Conservation (phyloP, 2,329 filamentous ascomycete species). For the Penicillium vulpinum region DNA sequence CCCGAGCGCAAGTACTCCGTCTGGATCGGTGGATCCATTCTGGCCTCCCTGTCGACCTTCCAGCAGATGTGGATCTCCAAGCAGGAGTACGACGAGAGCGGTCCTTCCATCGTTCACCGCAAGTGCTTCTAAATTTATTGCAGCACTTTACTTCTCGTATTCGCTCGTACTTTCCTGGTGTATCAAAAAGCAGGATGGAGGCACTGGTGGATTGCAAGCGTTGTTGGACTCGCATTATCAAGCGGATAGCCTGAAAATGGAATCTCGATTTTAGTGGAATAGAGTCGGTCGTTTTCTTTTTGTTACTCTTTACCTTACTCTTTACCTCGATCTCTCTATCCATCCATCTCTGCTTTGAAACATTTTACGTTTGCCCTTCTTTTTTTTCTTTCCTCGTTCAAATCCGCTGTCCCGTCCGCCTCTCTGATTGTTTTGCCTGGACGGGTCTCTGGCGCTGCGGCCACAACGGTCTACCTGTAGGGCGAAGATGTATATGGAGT, state of each 20-base stretch:
- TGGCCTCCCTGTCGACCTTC: slow-evolving; percentile 99
- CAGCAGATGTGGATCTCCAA: slow-evolving; percentile 99
- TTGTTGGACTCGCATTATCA: slow-evolving; percentile 43
- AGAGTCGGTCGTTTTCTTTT: slow-evolving; percentile 38
- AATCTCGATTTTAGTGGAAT: slow-evolving; percentile 43
- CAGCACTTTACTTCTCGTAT: slow-evolving; percentile 34
- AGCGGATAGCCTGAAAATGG: slow-evolving; percentile 44
- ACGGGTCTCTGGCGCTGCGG: slow-evolving; percentile 5
- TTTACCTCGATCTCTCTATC: slow-evolving; percentile 15
- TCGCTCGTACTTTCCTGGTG: slow-evolving; percentile 44
- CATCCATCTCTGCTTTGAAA: slow-evolving; percentile 14
- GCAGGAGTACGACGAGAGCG: slow-evolving; percentile 99
- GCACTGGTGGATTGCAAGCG: slow-evolving; percentile 38
- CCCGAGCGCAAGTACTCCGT: slow-evolving; percentile 99
- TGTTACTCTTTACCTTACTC: slow-evolving; percentile 19
- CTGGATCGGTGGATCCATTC: slow-evolving; percentile 99
- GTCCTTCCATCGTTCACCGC: slow-evolving; percentile 98
- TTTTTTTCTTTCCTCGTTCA: slow-evolving; percentile 4
- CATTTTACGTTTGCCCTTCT: slow-evolving; percentile 11
- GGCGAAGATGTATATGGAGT: not conserved
- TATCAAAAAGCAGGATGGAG: slow-evolving; percentile 45
- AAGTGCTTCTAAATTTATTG: slow-evolving; percentile 92
- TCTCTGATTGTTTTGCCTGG: not conserved
- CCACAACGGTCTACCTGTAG: not conserved
- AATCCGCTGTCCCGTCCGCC: slow-evolving; percentile 1